Evolutionary conservation across 495 filamentous ascomycete genomes (phyloP).

Genomic region (Penicillium ucsense): DNA sequence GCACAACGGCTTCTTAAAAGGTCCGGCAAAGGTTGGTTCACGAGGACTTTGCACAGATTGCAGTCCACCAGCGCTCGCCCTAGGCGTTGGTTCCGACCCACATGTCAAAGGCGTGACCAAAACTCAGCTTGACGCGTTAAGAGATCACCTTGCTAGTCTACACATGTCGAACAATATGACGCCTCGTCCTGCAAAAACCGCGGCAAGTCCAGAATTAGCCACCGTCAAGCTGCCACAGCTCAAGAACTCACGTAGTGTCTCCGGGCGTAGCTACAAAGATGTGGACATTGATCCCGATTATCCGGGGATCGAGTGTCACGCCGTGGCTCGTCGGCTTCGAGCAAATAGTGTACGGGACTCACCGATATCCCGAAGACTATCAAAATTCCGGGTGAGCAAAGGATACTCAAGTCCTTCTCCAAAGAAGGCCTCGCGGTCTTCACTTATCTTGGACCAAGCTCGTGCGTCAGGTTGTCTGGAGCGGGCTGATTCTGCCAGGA

Average conservation of each 20-base stretch:
- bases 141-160: too few species aligned
- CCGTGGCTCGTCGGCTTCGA: slow-evolving; percentile 4
- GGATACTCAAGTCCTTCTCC: slow-evolving; percentile 1
- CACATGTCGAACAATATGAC: too few species aligned
- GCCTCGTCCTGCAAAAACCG: not conserved
- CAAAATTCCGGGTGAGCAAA: slow-evolving; percentile 8
- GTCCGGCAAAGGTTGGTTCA: too few species aligned
- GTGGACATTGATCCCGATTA: slow-evolving; percentile 2
- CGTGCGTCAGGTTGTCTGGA: slow-evolving; percentile 4
- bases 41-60: too few species aligned
- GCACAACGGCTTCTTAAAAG: too few species aligned
- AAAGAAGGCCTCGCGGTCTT: slow-evolving; percentile 8
- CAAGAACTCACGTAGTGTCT: not conserved
- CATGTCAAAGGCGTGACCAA: too few species aligned
- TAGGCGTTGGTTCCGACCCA: too few species aligned
- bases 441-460: slow-evolving; percentile 6
- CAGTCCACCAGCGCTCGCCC: too few species aligned
- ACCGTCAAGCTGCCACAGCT: too few species aligned
- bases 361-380: slow-evolving; percentile 9
- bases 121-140: too few species aligned
- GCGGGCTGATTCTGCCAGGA: slow-evolving; percentile 9
- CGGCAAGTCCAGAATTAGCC: not conserved
- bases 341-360: slow-evolving; percentile 5
- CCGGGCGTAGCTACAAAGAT: not conserved
- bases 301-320: not conserved